phyloP scores from a whole-genome alignment of 176 grass and related monocot genomes.

The Carex scoparia region DNA sequence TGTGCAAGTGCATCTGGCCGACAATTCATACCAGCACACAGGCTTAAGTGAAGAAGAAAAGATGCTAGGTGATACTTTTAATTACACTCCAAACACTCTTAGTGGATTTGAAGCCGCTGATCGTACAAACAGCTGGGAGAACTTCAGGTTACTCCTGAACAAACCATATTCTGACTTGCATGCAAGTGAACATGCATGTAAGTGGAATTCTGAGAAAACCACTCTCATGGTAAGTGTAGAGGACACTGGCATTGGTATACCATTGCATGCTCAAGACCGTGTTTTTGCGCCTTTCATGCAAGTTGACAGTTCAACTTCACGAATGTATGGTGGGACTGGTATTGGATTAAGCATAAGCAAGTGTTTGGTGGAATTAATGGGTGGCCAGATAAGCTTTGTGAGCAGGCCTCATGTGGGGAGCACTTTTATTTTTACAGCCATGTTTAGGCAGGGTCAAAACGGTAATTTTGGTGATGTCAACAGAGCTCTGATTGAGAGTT shows the following conservation, averaged over 20 bases:
- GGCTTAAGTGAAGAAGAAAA: constrained; percentile 34
- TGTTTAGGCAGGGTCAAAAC: constrained; percentile 42
- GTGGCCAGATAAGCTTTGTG: constrained; percentile 72
- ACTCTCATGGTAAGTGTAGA: constrained; percentile 71
- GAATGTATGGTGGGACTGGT: constrained; percentile 91
- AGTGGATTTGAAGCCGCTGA: constrained; percentile 90
- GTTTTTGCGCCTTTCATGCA: constrained; percentile 97
- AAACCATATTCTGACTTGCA: constrained; percentile 34
- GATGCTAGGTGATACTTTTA: constrained; percentile 31
- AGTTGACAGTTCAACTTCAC: constrained; percentile 91
- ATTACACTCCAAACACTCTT: constrained; percentile 63
- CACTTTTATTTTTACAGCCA: constrained; percentile 79
- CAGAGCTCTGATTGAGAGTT: constrained; percentile 42
- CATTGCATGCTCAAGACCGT: constrained; percentile 72
- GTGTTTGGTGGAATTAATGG: constrained; percentile 93
- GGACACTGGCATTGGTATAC: constrained; percentile 93
- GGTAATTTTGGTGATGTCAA: constrained; percentile 37
- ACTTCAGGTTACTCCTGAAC: constrained; percentile 64
- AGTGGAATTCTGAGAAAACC: constrained; percentile 29
- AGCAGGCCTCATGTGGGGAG: constrained; percentile 71
- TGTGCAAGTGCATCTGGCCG: constrained; percentile 66
- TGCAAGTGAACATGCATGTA: constrained; percentile 25
- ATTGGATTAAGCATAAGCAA: constrained; percentile 98
- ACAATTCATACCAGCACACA: constrained; percentile 36
- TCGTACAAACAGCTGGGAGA: constrained; percentile 64